These are phyloP conservation scores for Noccaea caerulescens DNA, from an alignment of 345 rosid species.

Conservation along the genomic window DNA sequence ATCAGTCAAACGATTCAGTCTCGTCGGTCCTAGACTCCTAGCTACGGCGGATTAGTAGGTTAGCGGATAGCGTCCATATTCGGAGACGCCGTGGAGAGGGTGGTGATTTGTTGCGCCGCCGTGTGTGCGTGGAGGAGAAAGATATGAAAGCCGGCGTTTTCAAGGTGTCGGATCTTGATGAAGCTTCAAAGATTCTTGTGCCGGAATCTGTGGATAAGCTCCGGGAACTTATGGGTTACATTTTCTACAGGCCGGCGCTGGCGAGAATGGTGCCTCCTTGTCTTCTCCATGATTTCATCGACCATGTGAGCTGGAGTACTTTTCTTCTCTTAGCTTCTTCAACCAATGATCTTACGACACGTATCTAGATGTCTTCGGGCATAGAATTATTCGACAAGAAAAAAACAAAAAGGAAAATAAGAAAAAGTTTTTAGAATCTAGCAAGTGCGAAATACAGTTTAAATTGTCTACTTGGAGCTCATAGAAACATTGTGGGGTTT, in stretches of 20 bases:
- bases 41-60: constrained; percentile 86
- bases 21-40: constrained; percentile 57
- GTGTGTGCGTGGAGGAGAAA: constrained; percentile 76
- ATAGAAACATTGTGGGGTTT: too few relatives aligned
- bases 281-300: constrained; percentile 63
- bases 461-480: too few relatives aligned
- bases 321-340: constrained; percentile 12
- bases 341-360: constrained; percentile 17
- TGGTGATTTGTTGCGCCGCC: constrained; percentile 73
- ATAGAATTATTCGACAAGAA: background rate
- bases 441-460: constrained; percentile 8
- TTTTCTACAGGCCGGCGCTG: constrained; percentile 53
- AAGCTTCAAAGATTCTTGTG: constrained; percentile 67
- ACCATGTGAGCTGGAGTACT: constrained; percentile 47
- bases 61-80: constrained; percentile 73
- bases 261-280: constrained; percentile 53
- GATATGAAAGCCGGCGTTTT: constrained; percentile 70
- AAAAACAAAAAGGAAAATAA: background rate
- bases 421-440: constrained; percentile 14
- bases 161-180: constrained; percentile 65
- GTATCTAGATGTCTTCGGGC: background rate
- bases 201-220: constrained; percentile 66
- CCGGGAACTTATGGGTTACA: constrained; percentile 56
- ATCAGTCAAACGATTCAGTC: constrained; percentile 54
- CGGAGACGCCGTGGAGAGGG: constrained; percentile 63